These are phyloP conservation scores for Kodamaea ohmeri DNA, from an alignment of 1,139 yeast genomes.

Conservation along the genomic window DNA sequence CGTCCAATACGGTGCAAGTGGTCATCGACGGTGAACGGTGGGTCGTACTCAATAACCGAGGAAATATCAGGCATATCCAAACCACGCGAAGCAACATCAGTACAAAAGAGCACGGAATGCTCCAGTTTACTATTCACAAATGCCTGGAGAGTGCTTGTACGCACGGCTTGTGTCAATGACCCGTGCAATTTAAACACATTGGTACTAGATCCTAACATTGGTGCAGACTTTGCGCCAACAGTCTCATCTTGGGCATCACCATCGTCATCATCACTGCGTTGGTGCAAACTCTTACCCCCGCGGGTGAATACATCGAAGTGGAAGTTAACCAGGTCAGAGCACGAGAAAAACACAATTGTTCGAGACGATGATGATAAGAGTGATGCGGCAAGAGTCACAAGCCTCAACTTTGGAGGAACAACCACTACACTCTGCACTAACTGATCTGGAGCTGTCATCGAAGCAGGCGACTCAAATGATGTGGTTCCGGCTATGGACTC, in stretches of 20 bases:
- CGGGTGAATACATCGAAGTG: constrained; percentile 75
- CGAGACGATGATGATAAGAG: constrained; percentile 55
- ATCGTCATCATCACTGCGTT: constrained; percentile 23
- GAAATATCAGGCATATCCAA: constrained; percentile 66
- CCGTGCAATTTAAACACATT: constrained; percentile 85
- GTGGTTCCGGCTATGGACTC: constrained; percentile 34
- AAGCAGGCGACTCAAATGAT: constrained; percentile 36
- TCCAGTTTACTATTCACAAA: constrained; percentile 47
- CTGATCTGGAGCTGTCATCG: constrained; percentile 79
- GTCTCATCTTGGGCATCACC: constrained; percentile 20
- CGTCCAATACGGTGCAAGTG: constrained; percentile 74
- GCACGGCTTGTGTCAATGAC: constrained; percentile 74
- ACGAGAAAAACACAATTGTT: constrained; percentile 84
- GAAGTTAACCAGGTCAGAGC: constrained; percentile 93
- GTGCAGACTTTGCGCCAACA: constrained; percentile 49
- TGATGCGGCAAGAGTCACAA: constrained; percentile 80
- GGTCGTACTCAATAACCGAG: constrained; percentile 64
- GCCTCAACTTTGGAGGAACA: constrained; percentile 87
- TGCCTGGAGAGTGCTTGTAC: constrained; percentile 71
- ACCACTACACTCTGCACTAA: constrained; percentile 71
- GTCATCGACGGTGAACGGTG: constrained; percentile 68
- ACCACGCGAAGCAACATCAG: constrained; percentile 77
- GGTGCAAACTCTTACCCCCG: constrained; percentile 43
- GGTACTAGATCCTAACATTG: constrained; percentile 46
- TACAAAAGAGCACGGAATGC: constrained; percentile 73